Evolutionary conservation across 495 filamentous ascomycete genomes (phyloP), one percentile per base, ranked within the genome.

Genomic region (Copromyces sp.): DNA sequence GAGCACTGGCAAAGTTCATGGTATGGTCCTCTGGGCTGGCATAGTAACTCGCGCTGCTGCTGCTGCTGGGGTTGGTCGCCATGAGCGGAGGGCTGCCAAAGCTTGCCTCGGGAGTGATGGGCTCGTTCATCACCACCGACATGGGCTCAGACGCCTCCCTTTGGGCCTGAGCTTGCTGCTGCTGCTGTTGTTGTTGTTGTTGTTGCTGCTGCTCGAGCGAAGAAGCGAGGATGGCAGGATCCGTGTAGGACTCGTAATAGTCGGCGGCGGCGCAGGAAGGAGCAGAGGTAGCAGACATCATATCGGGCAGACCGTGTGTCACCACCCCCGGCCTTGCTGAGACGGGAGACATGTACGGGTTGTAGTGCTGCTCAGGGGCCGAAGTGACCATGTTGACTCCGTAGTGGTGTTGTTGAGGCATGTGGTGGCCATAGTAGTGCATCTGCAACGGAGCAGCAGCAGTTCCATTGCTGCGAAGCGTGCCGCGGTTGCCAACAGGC

Each of bases 31-130:
- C 69, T 1, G 47, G 32, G 39, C 41, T 47, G 3, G 69, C 14
- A 3, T 71, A 42, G 32, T 73, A 41, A 39, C 68, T n/a, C 29
- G 61, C 39, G 65, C 29, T 69, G 29, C 45, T 65, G 20, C 29
- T 47, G 39, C 41, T 68, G 35, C 12, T 68, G 73, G 35, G 17
- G 38, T 37, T 38, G 39, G 38, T 35, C 69, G 61, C 44, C 29
- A 70, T 73, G 41, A 75, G 69, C 0, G 69, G 42, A 42, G 73
- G 41, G 37, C 59, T 39, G 40, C 68, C 53, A 68, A 53, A 74
- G 35, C 35, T 41, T 32, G 73, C 65, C 29, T 73, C 73, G 9
- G 73, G 75, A 20, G 75, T 76, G 39, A 76, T 39, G 17, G 75
- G 75, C 68, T 76, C 75, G 70, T 76, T 73, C 29, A 65, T 65